Percentiles rank a stretch among this genome's conserved stretches.
phyloP scores from a whole-genome alignment of 1,284 basidiomycete genomes.

The Pseudozyma pruni region DNA sequence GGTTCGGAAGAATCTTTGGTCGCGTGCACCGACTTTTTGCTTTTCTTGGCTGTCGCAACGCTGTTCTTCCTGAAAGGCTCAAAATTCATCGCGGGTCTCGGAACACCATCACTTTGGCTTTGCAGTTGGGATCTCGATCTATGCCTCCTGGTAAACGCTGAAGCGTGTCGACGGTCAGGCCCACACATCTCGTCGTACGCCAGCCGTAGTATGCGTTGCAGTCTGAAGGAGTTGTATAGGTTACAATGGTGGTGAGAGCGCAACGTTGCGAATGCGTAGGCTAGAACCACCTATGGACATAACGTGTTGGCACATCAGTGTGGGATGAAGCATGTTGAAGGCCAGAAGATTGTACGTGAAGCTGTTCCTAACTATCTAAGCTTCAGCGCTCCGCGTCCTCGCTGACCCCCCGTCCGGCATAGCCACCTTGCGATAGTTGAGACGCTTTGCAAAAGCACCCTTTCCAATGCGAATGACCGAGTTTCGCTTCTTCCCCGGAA shows the following conservation, averaged over 20 bases:
- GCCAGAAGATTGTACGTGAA: too few species aligned
- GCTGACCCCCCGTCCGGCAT: slow-evolving; percentile 20
- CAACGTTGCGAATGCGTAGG: slow-evolving; percentile 7
- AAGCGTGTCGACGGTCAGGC: too few species aligned
- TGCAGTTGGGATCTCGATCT: too few species aligned
- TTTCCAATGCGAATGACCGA: slow-evolving; percentile 63
- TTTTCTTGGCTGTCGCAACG: not conserved
- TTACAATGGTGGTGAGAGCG: slow-evolving; percentile 25
- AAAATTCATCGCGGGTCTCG: slow-evolving; percentile 13
- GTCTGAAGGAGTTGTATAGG: slow-evolving; percentile 26
- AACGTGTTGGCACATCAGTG: too few species aligned
- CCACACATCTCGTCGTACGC: too few species aligned
- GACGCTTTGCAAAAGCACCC: slow-evolving; percentile 61
- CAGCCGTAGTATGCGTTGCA: too few species aligned
- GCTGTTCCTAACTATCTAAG: too few species aligned
- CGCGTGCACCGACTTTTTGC: slow-evolving; percentile 26
- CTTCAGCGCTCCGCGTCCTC: not conserved
- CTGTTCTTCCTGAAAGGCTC: not conserved
- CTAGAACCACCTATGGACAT: too few species aligned
- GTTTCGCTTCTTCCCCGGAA: slow-evolving; percentile 47
- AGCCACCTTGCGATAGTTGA: slow-evolving; percentile 40
- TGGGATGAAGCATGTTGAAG: too few species aligned
- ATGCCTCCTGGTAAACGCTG: too few species aligned
- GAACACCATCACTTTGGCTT: not conserved
- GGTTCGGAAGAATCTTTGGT: slow-evolving; percentile 18